Base-by-base conservation (phyloP, 2,329 filamentous ascomycete genomes). In the Stachybotrys chlorohalonatus region DNA sequence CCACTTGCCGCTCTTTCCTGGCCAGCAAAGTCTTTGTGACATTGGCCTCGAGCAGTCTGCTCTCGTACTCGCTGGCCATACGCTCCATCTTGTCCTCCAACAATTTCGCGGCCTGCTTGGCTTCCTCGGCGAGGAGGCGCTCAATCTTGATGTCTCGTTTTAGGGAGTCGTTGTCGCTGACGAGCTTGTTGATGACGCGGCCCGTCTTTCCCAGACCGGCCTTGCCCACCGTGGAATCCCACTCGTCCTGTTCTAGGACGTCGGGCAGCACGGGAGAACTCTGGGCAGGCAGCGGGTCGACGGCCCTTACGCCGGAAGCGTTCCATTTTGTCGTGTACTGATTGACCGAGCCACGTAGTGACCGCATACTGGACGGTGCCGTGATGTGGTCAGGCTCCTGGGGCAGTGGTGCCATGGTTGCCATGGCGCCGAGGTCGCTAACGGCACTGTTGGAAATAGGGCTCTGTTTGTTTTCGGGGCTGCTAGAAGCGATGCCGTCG, bases 151-250 rank as follows among this genome's bases (percentile, higher is more conserved):
- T 75, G 59, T 93, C 88, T 53, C 88, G 81, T 62, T 88, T 88
- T 49, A 93, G 75, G 47, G 84, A 80, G 64, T 93, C 89, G 61
- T 91, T 91, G 66, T 93, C 89, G 53, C 85, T 85, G 65, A 90
- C 89, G 53, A 94, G 79, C 64, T 84, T 83, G 71, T 94, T 90
- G 68, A 94, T 93, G 53, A 90, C 87, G 39, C 86, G 78, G 8
- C 87, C 87, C 9, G 85, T 89, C 73, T 90, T 90, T 48, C 87
- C 87, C 2, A 87, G 72, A 3, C 83, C 84, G 7, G 85, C 85
- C 64, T 86, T 85, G 60, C 85, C 85, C 49, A 88, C 80, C 3
- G 84, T 84, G 32, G 83, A 83, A 64, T 86, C 85, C 82, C 84
- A 86, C 66, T 72, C 67, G 49, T 67, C 65, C 47, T 64, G 63